Evolutionary conservation across 345 rosid genomes (phyloP).

Genomic region (Sisymbrium altissimum): DNA sequence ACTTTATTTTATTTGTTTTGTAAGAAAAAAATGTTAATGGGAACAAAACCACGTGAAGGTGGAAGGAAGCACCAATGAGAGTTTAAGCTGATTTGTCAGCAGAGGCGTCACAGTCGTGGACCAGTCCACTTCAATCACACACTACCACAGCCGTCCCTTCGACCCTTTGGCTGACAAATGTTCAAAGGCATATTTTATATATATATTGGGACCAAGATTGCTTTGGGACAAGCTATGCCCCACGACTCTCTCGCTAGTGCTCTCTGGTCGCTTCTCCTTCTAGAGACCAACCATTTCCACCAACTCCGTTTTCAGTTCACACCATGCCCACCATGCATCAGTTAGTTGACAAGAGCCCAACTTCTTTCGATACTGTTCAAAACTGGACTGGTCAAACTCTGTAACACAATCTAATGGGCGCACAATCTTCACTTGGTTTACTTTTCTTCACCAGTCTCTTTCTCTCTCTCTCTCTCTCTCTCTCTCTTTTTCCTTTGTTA

Average conservation of each 20-base stretch:
- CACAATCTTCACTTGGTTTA: slow-evolving; percentile 21
- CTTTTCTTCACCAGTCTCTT: slow-evolving; percentile 6
- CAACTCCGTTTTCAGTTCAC: slow-evolving; percentile 32
- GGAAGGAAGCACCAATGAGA: slow-evolving; percentile 22
- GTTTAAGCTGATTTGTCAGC: slow-evolving; percentile 26
- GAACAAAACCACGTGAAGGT: slow-evolving; percentile 29
- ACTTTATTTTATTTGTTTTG: neutral
- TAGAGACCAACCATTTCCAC: slow-evolving; percentile 35
- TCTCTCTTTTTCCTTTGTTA: neutral
- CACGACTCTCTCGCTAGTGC: slow-evolving; percentile 22
- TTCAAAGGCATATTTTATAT: slow-evolving; percentile 9
- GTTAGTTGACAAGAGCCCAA: slow-evolving; percentile 26
- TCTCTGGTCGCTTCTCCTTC: slow-evolving; percentile 45
- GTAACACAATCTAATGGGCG: slow-evolving; percentile 2
- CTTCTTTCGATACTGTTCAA: slow-evolving; percentile 16
- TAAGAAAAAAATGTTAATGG: slow-evolving; percentile 9
- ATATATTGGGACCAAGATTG: slow-evolving; percentile 35
- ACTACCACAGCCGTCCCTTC: slow-evolving; percentile 42
- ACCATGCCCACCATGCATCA: slow-evolving; percentile 30
- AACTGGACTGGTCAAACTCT: slow-evolving; percentile 31
- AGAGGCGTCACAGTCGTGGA: slow-evolving; percentile 31
- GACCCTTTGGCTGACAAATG: slow-evolving; percentile 40
- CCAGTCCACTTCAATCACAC: slow-evolving; percentile 26
- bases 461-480: neutral
- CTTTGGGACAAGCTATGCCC: slow-evolving; percentile 27